Conservation (phyloP, 83 land plant genomes). For the Larix sibirica region DNA sequence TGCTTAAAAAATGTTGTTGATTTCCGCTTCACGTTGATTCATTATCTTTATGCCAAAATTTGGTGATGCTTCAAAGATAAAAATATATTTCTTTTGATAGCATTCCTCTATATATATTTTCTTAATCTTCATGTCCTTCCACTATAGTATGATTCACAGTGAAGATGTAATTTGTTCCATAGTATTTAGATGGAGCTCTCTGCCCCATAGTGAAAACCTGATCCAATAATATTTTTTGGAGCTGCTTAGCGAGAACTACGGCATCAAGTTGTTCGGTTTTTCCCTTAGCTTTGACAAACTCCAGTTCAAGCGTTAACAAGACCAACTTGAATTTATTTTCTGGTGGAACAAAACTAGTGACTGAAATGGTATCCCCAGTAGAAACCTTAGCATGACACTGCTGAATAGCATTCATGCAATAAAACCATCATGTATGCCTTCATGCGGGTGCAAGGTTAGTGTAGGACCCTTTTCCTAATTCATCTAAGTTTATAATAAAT, state of each 20-base stretch:
- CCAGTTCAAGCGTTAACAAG: conserved; percentile 65
- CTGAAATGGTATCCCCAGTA: conserved; percentile 49
- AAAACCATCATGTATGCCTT: no score
- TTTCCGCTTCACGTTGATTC: conserved; percentile 90
- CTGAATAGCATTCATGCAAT: conserved; percentile 33
- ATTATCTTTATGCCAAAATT: conserved; percentile 76
- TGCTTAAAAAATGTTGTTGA: conserved; percentile 81
- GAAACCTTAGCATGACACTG: conserved; percentile 69
- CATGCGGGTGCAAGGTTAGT: no score
- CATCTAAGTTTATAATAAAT: no score
- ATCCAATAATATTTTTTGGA: conserved; percentile 23
- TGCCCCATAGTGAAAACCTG: conserved; percentile 83
- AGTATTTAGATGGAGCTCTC: conserved; percentile 60
- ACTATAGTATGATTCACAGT: conserved; percentile 65
- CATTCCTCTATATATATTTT: conserved; percentile 54
- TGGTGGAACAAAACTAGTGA: conserved; percentile 59
- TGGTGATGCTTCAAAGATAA: conserved; percentile 70
- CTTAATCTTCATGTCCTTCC: conserved; percentile 54
- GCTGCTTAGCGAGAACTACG: no score
- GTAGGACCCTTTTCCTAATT: no score
- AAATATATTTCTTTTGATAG: conserved; percentile 58
- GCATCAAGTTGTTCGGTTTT: no score
- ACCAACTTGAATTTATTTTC: conserved; percentile 57
- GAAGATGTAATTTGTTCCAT: conserved; percentile 63
- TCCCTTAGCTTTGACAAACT: conserved; percentile 64